These are phyloP conservation scores for Silene conica DNA, from an alignment of 148 eudicot genomes.

Conservation along the genomic window DNA sequence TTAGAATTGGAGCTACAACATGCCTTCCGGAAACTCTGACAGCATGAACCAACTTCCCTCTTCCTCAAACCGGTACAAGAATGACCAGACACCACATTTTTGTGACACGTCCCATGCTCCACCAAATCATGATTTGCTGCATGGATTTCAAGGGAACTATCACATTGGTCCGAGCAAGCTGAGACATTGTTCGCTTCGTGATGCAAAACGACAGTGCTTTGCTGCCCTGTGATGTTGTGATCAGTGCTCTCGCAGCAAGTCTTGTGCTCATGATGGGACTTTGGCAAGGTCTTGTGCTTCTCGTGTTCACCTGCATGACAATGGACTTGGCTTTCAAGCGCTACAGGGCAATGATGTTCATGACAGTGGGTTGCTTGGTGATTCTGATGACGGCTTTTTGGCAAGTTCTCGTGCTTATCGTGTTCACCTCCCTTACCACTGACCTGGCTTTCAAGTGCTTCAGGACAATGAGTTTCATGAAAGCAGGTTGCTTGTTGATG, in stretches of 20 bases:
- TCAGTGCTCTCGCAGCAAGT: constrained; percentile 12
- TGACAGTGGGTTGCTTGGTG: constrained; percentile 2
- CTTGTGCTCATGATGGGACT: constrained; percentile 2
- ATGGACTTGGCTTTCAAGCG: constrained; percentile 22
- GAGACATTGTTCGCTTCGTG: not conserved
- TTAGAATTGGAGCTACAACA: constrained; percentile 40
- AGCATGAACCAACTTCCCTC: constrained; percentile 49
- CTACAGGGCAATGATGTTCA: constrained; percentile 22
- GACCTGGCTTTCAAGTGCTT: no score
- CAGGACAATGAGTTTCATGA: no score
- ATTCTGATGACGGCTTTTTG: no score
- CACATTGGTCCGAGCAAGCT: constrained; percentile 12
- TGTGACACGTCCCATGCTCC: constrained; percentile 15
- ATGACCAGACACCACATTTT: constrained; percentile 13
- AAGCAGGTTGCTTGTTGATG: no score
- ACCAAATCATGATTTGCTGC: constrained; percentile 8
- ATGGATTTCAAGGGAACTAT: not conserved
- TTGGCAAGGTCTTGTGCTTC: not conserved
- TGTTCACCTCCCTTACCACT: no score
- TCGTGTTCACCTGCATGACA: constrained; percentile 5
- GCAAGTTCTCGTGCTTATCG: no score
- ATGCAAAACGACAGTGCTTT: not conserved
- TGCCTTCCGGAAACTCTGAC: constrained; percentile 51
- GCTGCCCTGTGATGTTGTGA: not conserved
- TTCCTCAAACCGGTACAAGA: constrained; percentile 30